phyloP scores from a whole-genome alignment of 148 eudicot species.

The Drosera capensis region DNA sequence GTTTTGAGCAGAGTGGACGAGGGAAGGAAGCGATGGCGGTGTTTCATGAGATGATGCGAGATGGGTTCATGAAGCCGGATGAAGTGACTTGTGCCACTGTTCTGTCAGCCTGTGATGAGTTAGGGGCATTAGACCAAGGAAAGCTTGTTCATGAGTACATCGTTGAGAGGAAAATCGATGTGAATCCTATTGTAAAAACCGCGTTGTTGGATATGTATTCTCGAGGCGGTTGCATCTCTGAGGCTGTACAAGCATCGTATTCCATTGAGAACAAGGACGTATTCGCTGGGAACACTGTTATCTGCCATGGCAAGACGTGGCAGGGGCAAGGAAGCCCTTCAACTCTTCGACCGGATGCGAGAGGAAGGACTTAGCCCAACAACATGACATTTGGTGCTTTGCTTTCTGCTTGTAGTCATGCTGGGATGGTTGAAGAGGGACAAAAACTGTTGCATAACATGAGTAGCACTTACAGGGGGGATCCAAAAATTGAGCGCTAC shows the following conservation, averaged over 20 bases:
- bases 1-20: slow-evolving; percentile 14
- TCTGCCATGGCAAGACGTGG: slow-evolving; percentile 21
- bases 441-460: slow-evolving; percentile 11
- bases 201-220: slow-evolving; percentile 24
- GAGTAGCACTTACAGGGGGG: slow-evolving; percentile 12
- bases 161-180: slow-evolving; percentile 6
- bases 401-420: slow-evolving; percentile 20
- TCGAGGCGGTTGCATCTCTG: slow-evolving; percentile 14
- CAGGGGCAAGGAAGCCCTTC: slow-evolving; percentile 8
- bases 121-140: slow-evolving; percentile 22
- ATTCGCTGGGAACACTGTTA: slow-evolving; percentile 20
- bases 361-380: slow-evolving; percentile 14
- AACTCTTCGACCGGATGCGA: slow-evolving; percentile 12
- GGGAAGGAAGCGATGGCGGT: slow-evolving; percentile 18
- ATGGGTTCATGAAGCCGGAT: slow-evolving; percentile 10
- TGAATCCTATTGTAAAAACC: slow-evolving; percentile 13
- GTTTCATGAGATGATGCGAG: slow-evolving; percentile 17
- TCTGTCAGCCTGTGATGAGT: slow-evolving; percentile 21
- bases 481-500: slow-evolving; percentile 18
- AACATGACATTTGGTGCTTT: slow-evolving; percentile 18
- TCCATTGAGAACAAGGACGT: slow-evolving; percentile 13
- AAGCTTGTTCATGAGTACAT: slow-evolving; percentile 9
- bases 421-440: slow-evolving; percentile 18
- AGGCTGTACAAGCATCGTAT: slow-evolving; percentile 10
- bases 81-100: slow-evolving; percentile 15